These are phyloP conservation scores for Pichia thaimueangensis DNA, from an alignment of 805 yeast species.

Conservation along the genomic window DNA sequence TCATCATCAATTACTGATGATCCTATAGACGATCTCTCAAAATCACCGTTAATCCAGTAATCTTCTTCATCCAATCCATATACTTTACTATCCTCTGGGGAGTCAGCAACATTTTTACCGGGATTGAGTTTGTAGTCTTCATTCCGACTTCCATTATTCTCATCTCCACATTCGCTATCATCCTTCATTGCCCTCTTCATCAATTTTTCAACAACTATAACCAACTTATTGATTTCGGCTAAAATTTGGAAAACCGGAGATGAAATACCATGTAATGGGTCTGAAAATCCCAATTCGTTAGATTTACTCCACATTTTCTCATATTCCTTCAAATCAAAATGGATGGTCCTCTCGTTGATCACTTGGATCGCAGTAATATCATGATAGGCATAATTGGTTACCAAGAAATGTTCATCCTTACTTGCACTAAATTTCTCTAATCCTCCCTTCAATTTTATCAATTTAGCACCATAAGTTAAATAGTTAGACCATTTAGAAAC, in stretches of 20 bases:
- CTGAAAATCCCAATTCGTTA: constrained; percentile 41
- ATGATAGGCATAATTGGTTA: constrained; percentile 75
- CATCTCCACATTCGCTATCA: constrained; percentile 12
- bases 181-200: constrained; percentile 20
- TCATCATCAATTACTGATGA: constrained; percentile 14
- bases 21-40: constrained; percentile 15
- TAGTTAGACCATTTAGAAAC: constrained; percentile 68
- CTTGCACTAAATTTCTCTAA: constrained; percentile 42
- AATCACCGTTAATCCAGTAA: constrained; percentile 4
- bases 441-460: constrained; percentile 60
- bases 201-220: constrained; percentile 42
- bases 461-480: constrained; percentile 57
- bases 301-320: constrained; percentile 40
- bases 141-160: neutral
- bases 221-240: constrained; percentile 61
- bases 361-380: constrained; percentile 64
- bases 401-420: constrained; percentile 63
- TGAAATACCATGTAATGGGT: constrained; percentile 69
- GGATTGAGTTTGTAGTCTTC: neutral
- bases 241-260: constrained; percentile 59
- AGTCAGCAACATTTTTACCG: neutral
- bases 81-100: constrained; percentile 5
- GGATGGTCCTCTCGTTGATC: constrained; percentile 52
- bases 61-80: constrained; percentile 11
- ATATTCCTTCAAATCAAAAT: constrained; percentile 58